Evolutionary conservation across 1,284 basidiomycete genomes (phyloP), one percentile per base, ranked within the genome.

Genomic region (Agroathelia rolfsii): DNA sequence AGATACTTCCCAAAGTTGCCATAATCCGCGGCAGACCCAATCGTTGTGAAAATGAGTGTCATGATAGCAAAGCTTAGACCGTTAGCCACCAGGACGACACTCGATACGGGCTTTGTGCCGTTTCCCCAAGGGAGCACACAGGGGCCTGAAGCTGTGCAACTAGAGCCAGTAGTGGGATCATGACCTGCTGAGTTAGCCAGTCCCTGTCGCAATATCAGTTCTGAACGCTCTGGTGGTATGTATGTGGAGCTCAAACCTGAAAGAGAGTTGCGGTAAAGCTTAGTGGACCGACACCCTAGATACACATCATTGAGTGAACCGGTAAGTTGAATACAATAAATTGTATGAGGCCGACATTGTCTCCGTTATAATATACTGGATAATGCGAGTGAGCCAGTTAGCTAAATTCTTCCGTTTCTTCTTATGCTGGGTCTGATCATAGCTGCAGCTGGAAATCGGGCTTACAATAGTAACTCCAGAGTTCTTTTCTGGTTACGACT

Each of bases 1-100:
- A 88, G 58, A 75, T 81, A 86, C 6, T 77, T 72, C 23, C 84
- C 74, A 50, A 86, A 85, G 0, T 62, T 71, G 9, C 85, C 83
- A 46, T 86, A 89, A 52, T 88, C 85, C 0, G 80, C 84, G 0
- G 78, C 74, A 10, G 81, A 83, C 12, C 83, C 83, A 29, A 90
- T 76, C 0, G 81, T 79, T 2, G 85, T 83, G 58, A 89, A 87
- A 26, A 89, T 73, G 14, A 67, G 42, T 0, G 82, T 82, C 81
- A 85, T 84, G 22, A 81, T 69, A 4, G 80, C 80, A 43, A 87
- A 88, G 44, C 77, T 75, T 32, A 80, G 57, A 5, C 84, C 84
- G 37, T 82, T 86, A 1, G 82, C 69, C 15, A 86, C 61, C 8
- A 87, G 61, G 7, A 87, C 75, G 24, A 87, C 60, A 22, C 83